Evolutionary conservation across 176 grass and related monocot genomes (phyloP).

Genomic region (Phoenix dactylifera): DNA sequence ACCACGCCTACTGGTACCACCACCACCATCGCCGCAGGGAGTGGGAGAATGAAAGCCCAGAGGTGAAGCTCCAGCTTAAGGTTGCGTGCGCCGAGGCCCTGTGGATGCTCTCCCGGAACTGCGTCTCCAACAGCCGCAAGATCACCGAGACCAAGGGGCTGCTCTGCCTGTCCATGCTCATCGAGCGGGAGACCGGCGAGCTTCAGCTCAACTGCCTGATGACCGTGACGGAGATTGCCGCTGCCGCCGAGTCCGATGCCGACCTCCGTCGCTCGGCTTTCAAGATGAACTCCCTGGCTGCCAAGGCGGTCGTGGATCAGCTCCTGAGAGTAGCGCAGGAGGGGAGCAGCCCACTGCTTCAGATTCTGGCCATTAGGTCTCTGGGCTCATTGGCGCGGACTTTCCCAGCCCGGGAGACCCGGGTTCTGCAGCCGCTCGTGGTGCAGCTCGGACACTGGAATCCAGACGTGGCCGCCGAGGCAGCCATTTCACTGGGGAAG

Average conservation of each 20-base stretch:
- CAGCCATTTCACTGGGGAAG: constrained; percentile 2
- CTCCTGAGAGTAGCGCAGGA: constrained; percentile 2
- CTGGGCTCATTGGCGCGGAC: constrained; percentile 1
- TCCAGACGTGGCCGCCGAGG: constrained; percentile 2
- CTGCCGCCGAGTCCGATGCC: constrained; percentile 7
- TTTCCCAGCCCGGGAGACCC: constrained; percentile 3
- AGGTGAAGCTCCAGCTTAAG: constrained; percentile 21
- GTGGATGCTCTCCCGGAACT: constrained; percentile 19
- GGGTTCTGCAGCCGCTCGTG: not conserved
- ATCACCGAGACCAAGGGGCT: constrained; percentile 19
- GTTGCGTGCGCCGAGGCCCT: constrained; percentile 19
- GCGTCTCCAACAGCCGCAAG: constrained; percentile 12
- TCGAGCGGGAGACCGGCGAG: constrained; percentile 14
- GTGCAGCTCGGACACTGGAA: constrained; percentile 9
- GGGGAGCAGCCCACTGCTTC: constrained; percentile 5
- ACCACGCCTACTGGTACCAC: not conserved
- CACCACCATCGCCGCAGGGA: constrained; percentile 8
- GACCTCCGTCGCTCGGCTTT: constrained; percentile 22
- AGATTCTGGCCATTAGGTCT: constrained; percentile 9
- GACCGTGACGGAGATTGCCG: constrained; percentile 9
- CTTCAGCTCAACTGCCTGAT: constrained; percentile 20
- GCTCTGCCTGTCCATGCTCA: constrained; percentile 13
- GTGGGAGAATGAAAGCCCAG: constrained; percentile 16
- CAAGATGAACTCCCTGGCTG: constrained; percentile 13
- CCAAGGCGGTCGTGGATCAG: constrained; percentile 20